Base-by-base conservation (phyloP, 805 yeast genomes). In the Saturnispora gosingensis region DNA sequence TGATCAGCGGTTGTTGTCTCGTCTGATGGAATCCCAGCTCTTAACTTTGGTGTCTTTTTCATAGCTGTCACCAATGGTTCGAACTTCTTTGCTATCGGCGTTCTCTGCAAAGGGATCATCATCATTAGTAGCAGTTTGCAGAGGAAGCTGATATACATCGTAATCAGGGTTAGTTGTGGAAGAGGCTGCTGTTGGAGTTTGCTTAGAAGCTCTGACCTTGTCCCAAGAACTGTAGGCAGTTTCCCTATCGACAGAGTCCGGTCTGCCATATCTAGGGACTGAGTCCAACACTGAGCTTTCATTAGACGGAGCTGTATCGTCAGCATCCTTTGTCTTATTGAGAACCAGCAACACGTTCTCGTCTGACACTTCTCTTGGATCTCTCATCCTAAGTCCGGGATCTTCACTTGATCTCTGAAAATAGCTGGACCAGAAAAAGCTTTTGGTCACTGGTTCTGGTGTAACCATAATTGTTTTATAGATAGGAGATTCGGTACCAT, bases 351-450 rank as follows among this genome's bases (percentile, higher is more conserved):
- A 35, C 11, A 34, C 18, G 43, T 45, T 48, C 0, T 52, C 40
- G 30, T 48, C 50, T 5, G 20, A 48, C 20, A 55, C 58, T 0
- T 60, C 59, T 58, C 73, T 67, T 5, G 89, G 89, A 59, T 83
- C 83, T 50, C 75, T 76, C 56, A 83, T 65, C 38, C 76, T 69
- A 46, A 71, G 71, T 20, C 70, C 72, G 0, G 83, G 80, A 57
- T 82, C 76, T 16, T 70, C 70, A 38, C 72, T 68, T 0, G 85
- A 74, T 53, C 71, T 64, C 46, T 71, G 67, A 61, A 76, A 83
- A 62, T 83, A 83, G 24, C 72, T 59, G 40, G 75, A 67, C 81
- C 81, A 78, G 42, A 62, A 61, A 22, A 53, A 60, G 20, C 65
- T 49, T 38, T 64, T 59, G 6, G 54, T 50, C 18, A 60, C 46